Percentiles rank a stretch among this genome's conserved stretches.
Evolutionary conservation across 1,284 basidiomycete genomes (phyloP).

Genomic region (Cutaneotrichosporon dermatis): DNA sequence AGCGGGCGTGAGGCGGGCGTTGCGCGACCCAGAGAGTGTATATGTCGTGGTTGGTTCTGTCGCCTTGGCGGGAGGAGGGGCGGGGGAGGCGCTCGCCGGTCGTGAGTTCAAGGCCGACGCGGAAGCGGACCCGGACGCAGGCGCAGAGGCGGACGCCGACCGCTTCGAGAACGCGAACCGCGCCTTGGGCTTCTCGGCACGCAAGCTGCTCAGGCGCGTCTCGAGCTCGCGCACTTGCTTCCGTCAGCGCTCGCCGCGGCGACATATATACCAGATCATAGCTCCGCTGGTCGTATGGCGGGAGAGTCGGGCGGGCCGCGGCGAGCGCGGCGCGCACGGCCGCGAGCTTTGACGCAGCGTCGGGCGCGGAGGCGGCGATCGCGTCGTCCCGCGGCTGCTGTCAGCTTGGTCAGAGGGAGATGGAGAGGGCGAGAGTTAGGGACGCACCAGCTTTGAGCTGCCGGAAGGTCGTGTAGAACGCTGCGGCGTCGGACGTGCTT

Average conservation of each 20-base stretch:
- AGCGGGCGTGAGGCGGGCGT: not conserved
- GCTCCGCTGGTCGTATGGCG: conserved; percentile 67
- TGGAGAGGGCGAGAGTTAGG: not conserved
- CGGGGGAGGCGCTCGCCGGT: conserved; percentile 20
- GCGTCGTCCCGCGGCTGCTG: conserved; percentile 1
- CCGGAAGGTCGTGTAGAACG: conserved; percentile 30
- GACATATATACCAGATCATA: conserved; percentile 58
- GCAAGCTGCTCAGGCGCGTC: conserved; percentile 54
- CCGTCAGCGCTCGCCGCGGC: conserved; percentile 2
- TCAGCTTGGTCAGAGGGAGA: not conserved
- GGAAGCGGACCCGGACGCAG: not conserved
- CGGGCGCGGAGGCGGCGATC: not conserved
- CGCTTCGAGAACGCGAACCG: conserved; percentile 64
- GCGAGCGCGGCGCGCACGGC: conserved; percentile 48
- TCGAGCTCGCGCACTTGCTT: conserved; percentile 63
- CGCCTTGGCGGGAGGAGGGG: conserved; percentile 11
- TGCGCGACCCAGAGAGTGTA: conserved; percentile 52
- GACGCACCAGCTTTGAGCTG: conserved; percentile 5
- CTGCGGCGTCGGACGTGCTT: conserved; percentile 16
- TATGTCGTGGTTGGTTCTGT: conserved; percentile 21
- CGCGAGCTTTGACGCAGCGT: conserved; percentile 4
- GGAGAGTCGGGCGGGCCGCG: conserved; percentile 60
- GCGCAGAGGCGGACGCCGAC: conserved; percentile 48
- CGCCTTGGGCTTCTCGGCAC: conserved; percentile 53
- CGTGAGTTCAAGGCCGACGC: not conserved